Conservation (phyloP, 2,329 filamentous ascomycete genomes). For the Blastomyces parvus region DNA sequence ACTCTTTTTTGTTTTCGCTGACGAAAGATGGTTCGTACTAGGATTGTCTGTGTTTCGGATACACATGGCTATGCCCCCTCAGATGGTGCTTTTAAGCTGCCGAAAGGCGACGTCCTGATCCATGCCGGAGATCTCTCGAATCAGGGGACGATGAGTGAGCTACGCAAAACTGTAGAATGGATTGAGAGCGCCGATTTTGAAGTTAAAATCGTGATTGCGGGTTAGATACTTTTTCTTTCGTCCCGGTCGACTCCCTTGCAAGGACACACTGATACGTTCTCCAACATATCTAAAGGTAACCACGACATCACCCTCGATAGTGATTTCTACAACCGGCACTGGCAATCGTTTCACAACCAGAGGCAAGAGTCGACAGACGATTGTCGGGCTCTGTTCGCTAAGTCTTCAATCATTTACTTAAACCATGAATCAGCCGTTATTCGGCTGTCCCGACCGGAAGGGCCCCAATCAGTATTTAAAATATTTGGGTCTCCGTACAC, state of each 20-base stretch:
- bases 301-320: conserved; percentile 49
- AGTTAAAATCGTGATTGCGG: conserved; percentile 47
- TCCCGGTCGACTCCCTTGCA: not conserved
- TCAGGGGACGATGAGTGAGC: conserved; percentile 43
- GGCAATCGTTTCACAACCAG: conserved; percentile 37
- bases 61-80: conserved; percentile 46
- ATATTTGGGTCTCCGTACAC: conserved; percentile 53
- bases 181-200: conserved; percentile 45
- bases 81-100: conserved; percentile 42
- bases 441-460: conserved; percentile 35
- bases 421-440: conserved; percentile 41
- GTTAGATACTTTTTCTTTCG: conserved; percentile 23
- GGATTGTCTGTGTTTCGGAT: conserved; percentile 51
- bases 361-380: conserved; percentile 35
- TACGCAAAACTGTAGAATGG: conserved; percentile 46
- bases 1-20: not conserved
- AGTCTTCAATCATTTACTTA: conserved; percentile 42
- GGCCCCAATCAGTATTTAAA: conserved; percentile 42
- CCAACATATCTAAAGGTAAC: conserved; percentile 38
- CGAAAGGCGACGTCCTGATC: conserved; percentile 48
- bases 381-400: conserved; percentile 37
- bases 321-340: conserved; percentile 38
- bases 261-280: conserved; percentile 6
- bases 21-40: conserved; percentile 29
- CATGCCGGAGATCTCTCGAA: conserved; percentile 53